Evolutionary conservation across 2,329 filamentous ascomycete species (phyloP).

Genomic region (Penicillium sp.): DNA sequence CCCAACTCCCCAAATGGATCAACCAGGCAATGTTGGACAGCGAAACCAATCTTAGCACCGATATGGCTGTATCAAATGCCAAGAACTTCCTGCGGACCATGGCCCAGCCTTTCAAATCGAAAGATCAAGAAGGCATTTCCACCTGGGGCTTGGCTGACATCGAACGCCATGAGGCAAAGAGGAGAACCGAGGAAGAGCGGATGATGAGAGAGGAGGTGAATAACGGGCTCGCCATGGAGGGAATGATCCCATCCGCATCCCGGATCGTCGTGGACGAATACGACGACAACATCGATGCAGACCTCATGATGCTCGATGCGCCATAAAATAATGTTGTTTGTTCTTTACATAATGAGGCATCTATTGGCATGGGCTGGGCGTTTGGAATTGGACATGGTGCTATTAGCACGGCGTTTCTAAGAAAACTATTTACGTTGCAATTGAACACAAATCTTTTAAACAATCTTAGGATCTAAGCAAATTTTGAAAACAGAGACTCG

Average conservation of each 20-base stretch:
- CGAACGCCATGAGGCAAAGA: constrained; percentile 65
- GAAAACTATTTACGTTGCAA: neutral
- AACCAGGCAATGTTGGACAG: constrained; percentile 80
- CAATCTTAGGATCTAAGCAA: neutral
- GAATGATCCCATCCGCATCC: constrained; percentile 23
- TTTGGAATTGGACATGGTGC: constrained; percentile 21
- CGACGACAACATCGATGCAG: constrained; percentile 46
- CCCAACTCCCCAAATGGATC: constrained; percentile 95
- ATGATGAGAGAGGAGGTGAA: constrained; percentile 57
- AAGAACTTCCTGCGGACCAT: constrained; percentile 88
- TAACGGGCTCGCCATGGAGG: constrained; percentile 29
- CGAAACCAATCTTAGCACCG: constrained; percentile 87
- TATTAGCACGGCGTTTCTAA: constrained; percentile 26
- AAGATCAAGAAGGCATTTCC: constrained; percentile 87
- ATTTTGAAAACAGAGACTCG: neutral
- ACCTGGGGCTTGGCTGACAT: constrained; percentile 85
- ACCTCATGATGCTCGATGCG: constrained; percentile 44
- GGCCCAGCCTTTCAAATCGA: constrained; percentile 81
- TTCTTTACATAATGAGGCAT: constrained; percentile 13
- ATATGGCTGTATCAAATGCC: constrained; percentile 87
- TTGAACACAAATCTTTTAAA: neutral
- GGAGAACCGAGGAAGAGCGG: constrained; percentile 68
- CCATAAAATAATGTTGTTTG: constrained; percentile 22
- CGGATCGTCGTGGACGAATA: constrained; percentile 36
- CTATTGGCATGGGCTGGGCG: constrained; percentile 13